phyloP scores from a whole-genome alignment of 2,329 filamentous ascomycete species.

The Neonectria hederae region DNA sequence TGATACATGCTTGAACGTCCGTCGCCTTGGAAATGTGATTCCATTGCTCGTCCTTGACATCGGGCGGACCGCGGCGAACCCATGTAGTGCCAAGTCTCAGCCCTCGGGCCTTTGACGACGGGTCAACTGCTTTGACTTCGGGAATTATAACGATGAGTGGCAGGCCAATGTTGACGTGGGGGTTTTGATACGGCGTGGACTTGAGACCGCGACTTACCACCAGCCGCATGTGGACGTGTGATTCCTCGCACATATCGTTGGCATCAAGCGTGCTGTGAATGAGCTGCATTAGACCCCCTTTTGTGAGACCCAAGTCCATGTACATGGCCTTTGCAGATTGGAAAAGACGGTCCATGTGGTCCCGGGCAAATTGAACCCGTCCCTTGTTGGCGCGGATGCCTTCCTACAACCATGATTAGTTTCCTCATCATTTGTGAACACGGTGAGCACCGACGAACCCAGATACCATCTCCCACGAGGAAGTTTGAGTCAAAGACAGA shows the following conservation, averaged over 20 bases:
- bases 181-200: constrained; percentile 42
- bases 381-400: constrained; percentile 40
- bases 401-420: constrained; percentile 23
- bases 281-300: constrained; percentile 36
- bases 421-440: fast-evolving
- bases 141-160: constrained; percentile 45
- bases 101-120: constrained; percentile 34
- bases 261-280: constrained; percentile 41
- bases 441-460: constrained; percentile 19
- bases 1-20: constrained; percentile 44
- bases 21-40: constrained; percentile 47
- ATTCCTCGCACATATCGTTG: constrained; percentile 40
- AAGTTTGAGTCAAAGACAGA: constrained; percentile 45
- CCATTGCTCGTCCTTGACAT: constrained; percentile 46
- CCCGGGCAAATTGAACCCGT: constrained; percentile 40
- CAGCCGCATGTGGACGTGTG: constrained; percentile 43
- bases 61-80: constrained; percentile 44
- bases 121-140: constrained; percentile 40
- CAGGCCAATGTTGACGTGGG: constrained; percentile 41
- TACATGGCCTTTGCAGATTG: constrained; percentile 44
- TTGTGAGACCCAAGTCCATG: constrained; percentile 42
- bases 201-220: constrained; percentile 44
- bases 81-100: constrained; percentile 41
- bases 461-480: constrained; percentile 43
- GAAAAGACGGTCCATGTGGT: constrained; percentile 42